Conservation (phyloP, 805 yeast species). For the Ogataea trehalophila region DNA sequence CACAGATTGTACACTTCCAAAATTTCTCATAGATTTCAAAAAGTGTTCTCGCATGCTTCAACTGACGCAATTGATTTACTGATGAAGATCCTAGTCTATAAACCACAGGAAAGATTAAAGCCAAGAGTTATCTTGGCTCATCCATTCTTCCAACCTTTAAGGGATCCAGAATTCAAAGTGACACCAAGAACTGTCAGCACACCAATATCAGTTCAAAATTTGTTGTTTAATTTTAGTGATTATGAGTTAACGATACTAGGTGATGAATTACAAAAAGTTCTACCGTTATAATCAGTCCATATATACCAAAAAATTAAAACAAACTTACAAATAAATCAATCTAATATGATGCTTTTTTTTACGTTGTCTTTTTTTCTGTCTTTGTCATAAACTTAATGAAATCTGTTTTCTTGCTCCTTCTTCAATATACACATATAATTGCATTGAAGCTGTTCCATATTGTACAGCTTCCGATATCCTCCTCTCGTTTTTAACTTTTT, state of each 20-base stretch:
- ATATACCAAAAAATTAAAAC: background rate
- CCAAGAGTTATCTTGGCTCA: slow-evolving; percentile 84
- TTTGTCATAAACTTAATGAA: too few relatives aligned
- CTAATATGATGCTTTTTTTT: too few relatives aligned
- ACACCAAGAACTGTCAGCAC: slow-evolving; percentile 29
- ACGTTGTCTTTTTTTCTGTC: background rate
- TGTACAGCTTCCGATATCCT: too few relatives aligned
- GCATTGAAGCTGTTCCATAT: too few relatives aligned
- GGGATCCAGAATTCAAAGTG: slow-evolving; percentile 44
- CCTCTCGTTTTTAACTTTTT: too few relatives aligned
- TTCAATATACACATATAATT: too few relatives aligned
- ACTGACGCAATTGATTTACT: slow-evolving; percentile 83
- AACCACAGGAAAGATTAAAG: slow-evolving; percentile 76
- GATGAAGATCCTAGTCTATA: slow-evolving; percentile 78
- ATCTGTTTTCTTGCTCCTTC: background rate
- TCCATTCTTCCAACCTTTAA: slow-evolving; percentile 83
- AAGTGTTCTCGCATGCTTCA: slow-evolving; percentile 72
- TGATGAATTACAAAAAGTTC: slow-evolving; percentile 17
- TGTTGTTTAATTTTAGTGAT: slow-evolving; percentile 64
- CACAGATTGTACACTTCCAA: slow-evolving; percentile 40
- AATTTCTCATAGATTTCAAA: slow-evolving; percentile 39
- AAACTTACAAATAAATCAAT: too few relatives aligned
- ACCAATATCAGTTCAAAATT: slow-evolving; percentile 35
- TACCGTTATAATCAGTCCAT: slow-evolving; percentile 12
- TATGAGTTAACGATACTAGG: slow-evolving; percentile 44